These are phyloP conservation scores for Przewalskia tangutica DNA, from an alignment of 257 asterid species.

Conservation along the genomic window DNA sequence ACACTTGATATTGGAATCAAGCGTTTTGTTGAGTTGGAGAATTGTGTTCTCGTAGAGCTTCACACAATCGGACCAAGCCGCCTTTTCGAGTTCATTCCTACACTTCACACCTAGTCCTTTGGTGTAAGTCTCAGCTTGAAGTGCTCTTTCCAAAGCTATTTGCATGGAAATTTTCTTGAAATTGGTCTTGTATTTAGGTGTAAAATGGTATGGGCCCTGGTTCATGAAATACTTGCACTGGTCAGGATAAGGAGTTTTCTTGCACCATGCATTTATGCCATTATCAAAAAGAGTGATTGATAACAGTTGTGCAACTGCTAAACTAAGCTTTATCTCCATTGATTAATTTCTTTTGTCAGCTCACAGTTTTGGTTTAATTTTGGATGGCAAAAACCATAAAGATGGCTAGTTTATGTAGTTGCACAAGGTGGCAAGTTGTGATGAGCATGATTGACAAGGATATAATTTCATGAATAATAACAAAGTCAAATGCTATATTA, in stretches of 20 bases:
- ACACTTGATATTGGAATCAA: slow-evolving; percentile 30
- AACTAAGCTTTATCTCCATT: slow-evolving; percentile 18
- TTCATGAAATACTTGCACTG: slow-evolving; percentile 53
- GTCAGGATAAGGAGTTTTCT: slow-evolving; percentile 57
- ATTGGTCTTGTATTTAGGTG: slow-evolving; percentile 28
- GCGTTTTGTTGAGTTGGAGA: slow-evolving; percentile 47
- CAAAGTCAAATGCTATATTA: slow-evolving; percentile 15
- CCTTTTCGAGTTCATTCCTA: slow-evolving; percentile 36
- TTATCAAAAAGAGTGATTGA: slow-evolving; percentile 8
- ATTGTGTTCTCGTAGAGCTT: slow-evolving; percentile 38
- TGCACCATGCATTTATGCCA: slow-evolving; percentile 42
- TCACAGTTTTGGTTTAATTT: not conserved
- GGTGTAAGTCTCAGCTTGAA: slow-evolving; percentile 29
- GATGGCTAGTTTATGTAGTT: slow-evolving; percentile 17
- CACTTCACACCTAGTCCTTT: slow-evolving; percentile 34
- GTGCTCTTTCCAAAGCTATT: slow-evolving; percentile 40
- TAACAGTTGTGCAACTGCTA: no score
- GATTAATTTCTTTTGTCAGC: not conserved
- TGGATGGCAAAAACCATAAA: not conserved
- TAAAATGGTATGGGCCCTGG: slow-evolving; percentile 1
- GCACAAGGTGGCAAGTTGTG: slow-evolving; percentile 15
- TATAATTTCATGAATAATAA: slow-evolving; percentile 12
- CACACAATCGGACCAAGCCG: slow-evolving; percentile 70
- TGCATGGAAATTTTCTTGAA: slow-evolving; percentile 38
- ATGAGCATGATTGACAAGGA: slow-evolving; percentile 13